These are phyloP conservation scores for Conringia planisiliqua DNA, from an alignment of 345 rosid species.

Conservation along the genomic window DNA sequence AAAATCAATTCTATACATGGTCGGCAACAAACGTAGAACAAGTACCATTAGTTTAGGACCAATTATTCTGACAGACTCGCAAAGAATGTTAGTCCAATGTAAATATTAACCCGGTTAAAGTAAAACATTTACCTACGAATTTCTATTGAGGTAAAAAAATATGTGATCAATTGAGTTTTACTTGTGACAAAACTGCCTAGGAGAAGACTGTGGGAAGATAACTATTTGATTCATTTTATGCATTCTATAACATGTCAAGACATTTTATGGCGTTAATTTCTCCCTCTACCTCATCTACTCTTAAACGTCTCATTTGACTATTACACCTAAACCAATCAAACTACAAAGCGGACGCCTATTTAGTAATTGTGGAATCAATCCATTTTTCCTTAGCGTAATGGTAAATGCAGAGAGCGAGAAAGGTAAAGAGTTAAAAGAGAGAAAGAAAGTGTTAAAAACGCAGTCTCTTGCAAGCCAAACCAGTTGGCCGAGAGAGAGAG, in stretches of 20 bases:
- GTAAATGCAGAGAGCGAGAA: constrained; percentile 11
- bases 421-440: background rate
- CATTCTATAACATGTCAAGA: background rate
- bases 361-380: background rate
- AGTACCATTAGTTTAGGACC: background rate
- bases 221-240: background rate
- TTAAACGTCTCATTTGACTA: background rate
- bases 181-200: background rate
- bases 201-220: background rate
- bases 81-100: background rate
- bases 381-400: background rate
- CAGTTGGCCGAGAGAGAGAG: constrained; percentile 4
- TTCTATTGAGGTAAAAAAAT: background rate
- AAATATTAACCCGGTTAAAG: background rate
- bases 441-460: background rate
- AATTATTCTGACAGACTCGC: background rate
- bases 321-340: background rate
- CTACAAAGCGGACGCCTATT: background rate
- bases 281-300: background rate
- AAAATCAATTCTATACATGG: background rate
- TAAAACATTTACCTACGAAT: background rate
- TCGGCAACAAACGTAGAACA: background rate
- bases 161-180: background rate
- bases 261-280: background rate
- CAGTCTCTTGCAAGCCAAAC: constrained; percentile 24